Evolutionary conservation across 768 basidiomycete species (phyloP), one percentile per base, ranked within the genome.

Genomic region (Leccinum disarticulatum): DNA sequence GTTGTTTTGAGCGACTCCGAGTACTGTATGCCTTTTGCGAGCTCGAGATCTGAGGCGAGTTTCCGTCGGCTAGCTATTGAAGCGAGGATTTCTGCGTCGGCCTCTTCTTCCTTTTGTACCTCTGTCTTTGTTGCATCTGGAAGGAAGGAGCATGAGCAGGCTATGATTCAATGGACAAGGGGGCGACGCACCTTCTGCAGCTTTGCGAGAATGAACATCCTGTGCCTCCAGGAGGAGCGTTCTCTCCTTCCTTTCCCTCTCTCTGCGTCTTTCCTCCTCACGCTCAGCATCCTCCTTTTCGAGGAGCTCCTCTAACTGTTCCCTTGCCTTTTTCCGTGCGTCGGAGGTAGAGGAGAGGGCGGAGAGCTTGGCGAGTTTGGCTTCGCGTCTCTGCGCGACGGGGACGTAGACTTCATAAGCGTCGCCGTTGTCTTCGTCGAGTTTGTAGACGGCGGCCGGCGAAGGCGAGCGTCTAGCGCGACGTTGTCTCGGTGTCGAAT

Each of bases 151-250:
- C 33, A 35, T 28, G 38, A 55, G 43, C 53, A 35, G 33, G 13
- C n/a, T 19, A 22, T n/a, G n/a, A n/a, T n/a, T n/a, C n/a, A 10
- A n/a, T 79, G 65, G 50, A 59, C 58, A 52, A 66, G 46, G 47
- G 28, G 35, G 59, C 9, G 36, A 46, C 17, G 69, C 56, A 92
- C 93, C 90, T 77, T 96, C 91, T 56, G 80, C 81, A 4, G 90
- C 92, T 74, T 88, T 93, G 73, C 81, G 81, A 27, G 82, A 81
- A 68, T 96, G 93, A 33, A 98, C 95, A 70, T 98, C 96, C 74
- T 98, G 94, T 1, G 97, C 97, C 72, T 97, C 95, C 68, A 94
- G 73, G 53, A 99, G 76, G 52, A 99, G 76, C 0, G 95, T 97
- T 66, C 93, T 78, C 76, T 95, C 93, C 72, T 87, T 89, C 61